Base-by-base conservation (phyloP, 1,284 basidiomycete species). In the Coniferiporia sulphurascens region DNA sequence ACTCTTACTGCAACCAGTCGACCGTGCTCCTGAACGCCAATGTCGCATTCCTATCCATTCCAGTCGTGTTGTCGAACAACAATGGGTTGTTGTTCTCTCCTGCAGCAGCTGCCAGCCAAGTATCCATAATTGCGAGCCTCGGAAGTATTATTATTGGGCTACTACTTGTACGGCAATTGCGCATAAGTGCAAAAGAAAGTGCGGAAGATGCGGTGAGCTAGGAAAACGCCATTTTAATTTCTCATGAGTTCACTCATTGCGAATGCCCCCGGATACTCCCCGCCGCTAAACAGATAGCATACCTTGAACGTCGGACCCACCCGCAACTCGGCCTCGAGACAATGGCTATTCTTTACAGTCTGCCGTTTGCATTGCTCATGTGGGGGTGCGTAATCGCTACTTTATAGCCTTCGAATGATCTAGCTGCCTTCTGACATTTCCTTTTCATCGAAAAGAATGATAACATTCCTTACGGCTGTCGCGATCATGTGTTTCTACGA, bases 1-100 rank as follows among this genome's bases (percentile, higher is more conserved):
- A 32, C 27, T 15, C 15, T 56, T 46, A 22, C 13, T 32, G 19
- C 7, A 17, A 12, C 12, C 50, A 78, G 76, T 69, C 76, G 0
- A 71, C 75, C 1, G 76, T 78, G 4, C 68, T 78, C 7, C 62
- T 78, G 53, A 73, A 71, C 2, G 75, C 72, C 13, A 77, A 79
- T 48, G 74, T 78, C 1, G 71, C 67, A 0, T 73, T 79, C 45
- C 69, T 78, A 6, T 70, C 73, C 0, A 75, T 76, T 45, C 64
- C 71, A 49, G 72, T 70, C 12, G 66, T 73, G 34, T 58, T 56
- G 34, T 52, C 55, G 4, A 45, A 65, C 19, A 27, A 32, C 22
- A 56, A 60, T 0, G 53, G 41, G 7, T 48, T 44, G 17, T 17
- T 22, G n/a, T 65, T 68, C 15, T 65, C 70, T 4, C 56, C 67